These are phyloP conservation scores for Scheffersomyces lignicola DNA, from an alignment of 1,139 yeast genomes.

Conservation along the genomic window DNA sequence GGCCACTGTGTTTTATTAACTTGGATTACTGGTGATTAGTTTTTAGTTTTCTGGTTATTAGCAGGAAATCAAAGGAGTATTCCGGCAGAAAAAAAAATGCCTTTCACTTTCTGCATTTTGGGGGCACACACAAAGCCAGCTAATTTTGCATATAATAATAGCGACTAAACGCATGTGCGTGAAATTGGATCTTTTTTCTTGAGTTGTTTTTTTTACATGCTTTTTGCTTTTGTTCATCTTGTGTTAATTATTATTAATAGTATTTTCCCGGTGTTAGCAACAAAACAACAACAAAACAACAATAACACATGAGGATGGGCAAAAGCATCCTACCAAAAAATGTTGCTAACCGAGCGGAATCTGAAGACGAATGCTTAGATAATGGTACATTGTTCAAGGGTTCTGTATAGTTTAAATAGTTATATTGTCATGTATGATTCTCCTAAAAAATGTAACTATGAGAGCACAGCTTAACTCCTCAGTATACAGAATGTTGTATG, in stretches of 20 bases:
- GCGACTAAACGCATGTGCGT: constrained; percentile 1
- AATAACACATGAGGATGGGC: too few species aligned
- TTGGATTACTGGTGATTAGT: too few species aligned
- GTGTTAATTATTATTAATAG: too few species aligned
- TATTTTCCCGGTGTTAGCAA: too few species aligned
- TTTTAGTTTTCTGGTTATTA: too few species aligned
- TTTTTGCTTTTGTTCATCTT: not conserved
- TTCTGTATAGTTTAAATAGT: constrained; percentile 1
- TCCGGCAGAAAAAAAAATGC: constrained; percentile 1
- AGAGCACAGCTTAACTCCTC: too few species aligned
- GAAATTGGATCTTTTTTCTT: constrained; percentile 1
- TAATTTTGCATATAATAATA: not conserved
- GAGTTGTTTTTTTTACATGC: not conserved
- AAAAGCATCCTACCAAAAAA: too few species aligned
- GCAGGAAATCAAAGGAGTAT: constrained; percentile 1
- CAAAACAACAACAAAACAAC: too few species aligned
- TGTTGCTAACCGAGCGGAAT: too few species aligned
- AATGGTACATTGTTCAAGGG: constrained; percentile 1
- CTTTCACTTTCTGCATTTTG: not conserved
- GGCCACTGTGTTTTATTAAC: too few species aligned
- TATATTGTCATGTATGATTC: not conserved
- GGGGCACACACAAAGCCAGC: not conserved
- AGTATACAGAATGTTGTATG: too few species aligned
- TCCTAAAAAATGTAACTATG: not conserved
- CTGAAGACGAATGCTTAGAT: too few species aligned